Conservation (phyloP, 345 rosid species). For the Populus ilicifolia region DNA sequence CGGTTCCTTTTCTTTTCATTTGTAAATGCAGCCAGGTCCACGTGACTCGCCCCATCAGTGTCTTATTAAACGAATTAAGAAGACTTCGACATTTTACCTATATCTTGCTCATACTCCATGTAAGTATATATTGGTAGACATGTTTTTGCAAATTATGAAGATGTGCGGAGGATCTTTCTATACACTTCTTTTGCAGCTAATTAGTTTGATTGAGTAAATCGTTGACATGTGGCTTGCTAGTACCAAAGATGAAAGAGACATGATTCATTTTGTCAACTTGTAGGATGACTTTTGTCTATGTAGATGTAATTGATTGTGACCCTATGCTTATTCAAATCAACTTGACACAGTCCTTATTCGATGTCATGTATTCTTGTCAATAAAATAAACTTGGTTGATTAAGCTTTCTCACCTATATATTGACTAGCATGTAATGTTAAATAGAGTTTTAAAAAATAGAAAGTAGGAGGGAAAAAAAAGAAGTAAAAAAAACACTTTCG, state of each 20-base stretch:
- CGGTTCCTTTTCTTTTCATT: constrained; percentile 4
- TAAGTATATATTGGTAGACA: constrained; percentile 36
- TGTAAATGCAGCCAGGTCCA: constrained; percentile 73
- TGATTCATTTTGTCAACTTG: constrained; percentile 28
- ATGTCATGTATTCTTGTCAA: constrained; percentile 12
- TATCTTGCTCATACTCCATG: constrained; percentile 67
- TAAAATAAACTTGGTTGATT: constrained; percentile 17
- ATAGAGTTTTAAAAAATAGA: too few relatives aligned
- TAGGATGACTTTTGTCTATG: constrained; percentile 18
- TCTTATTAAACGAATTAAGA: constrained; percentile 68
- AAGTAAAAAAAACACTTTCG: too few relatives aligned
- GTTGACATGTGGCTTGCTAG: background rate
- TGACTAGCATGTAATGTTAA: constrained; percentile 17
- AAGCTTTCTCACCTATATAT: constrained; percentile 12
- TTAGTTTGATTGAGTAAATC: background rate
- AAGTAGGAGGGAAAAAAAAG: background rate
- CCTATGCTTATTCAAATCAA: constrained; percentile 13
- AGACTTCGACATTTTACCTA: constrained; percentile 68
- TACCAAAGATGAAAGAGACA: constrained; percentile 6
- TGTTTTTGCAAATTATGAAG: background rate
- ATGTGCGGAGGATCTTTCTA: background rate
- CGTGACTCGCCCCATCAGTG: constrained; percentile 62
- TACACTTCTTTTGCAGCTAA: background rate
- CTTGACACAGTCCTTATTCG: constrained; percentile 31
- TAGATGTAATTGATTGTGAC: constrained; percentile 1